Conservation (phyloP, 2,329 filamentous ascomycete species). For the Fusarium subglutinans region DNA sequence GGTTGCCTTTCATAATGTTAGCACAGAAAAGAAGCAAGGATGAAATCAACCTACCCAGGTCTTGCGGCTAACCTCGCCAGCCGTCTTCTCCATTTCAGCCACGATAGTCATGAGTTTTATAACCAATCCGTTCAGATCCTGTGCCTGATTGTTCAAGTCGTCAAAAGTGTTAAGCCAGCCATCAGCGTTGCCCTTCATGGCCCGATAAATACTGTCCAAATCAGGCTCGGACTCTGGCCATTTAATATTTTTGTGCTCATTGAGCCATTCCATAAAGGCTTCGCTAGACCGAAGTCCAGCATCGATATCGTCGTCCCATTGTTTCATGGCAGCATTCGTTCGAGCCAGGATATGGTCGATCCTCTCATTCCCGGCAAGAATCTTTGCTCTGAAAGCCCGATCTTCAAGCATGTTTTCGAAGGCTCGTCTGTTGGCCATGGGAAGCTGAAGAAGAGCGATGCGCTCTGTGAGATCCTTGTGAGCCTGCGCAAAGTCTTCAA, state of each 20-base stretch:
- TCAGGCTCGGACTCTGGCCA: conserved; percentile 67
- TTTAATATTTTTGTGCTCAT: conserved; percentile 68
- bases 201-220: conserved; percentile 78
- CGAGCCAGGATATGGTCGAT: conserved; percentile 90
- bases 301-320: conserved; percentile 79
- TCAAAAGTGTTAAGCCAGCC: conserved; percentile 87
- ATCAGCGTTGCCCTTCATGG: conserved; percentile 92
- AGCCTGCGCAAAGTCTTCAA: conserved; percentile 85
- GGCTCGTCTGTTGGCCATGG: conserved; percentile 81
- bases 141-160: conserved; percentile 77
- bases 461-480: conserved; percentile 82
- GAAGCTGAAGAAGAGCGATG: conserved; percentile 81
- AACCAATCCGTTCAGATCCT: conserved; percentile 74
- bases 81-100: conserved; percentile 85
- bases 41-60: conserved; percentile 67
- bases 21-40: background rate
- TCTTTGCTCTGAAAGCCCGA: conserved; percentile 80
- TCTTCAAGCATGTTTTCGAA: conserved; percentile 92
- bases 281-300: conserved; percentile 80
- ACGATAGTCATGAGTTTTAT: conserved; percentile 80
- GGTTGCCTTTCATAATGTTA: conserved; percentile 33
- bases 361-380: conserved; percentile 87
- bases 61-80: conserved; percentile 82
- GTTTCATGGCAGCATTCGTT: conserved; percentile 78
- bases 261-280: conserved; percentile 80